phyloP scores from a whole-genome alignment of 2,329 filamentous ascomycete genomes.

The Cladosporium colombiae region DNA sequence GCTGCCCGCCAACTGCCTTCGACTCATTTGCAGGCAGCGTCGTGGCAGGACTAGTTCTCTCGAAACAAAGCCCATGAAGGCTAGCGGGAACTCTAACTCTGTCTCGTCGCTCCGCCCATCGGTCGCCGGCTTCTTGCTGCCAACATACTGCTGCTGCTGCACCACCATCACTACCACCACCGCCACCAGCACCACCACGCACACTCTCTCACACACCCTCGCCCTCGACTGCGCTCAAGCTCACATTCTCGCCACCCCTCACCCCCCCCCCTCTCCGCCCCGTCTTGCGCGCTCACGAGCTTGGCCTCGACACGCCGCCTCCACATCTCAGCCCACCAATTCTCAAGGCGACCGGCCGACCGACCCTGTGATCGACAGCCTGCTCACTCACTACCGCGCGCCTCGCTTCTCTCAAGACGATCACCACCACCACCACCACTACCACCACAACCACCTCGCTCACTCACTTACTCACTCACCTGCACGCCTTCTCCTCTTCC shows the following conservation, averaged over 20 bases:
- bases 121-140: not conserved
- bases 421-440: conserved; percentile 3
- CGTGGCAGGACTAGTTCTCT: not conserved
- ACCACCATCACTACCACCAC: not conserved
- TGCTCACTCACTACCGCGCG: not conserved
- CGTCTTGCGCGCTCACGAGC: not conserved
- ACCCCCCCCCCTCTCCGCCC: not conserved
- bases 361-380: conserved; percentile 5
- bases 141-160: not conserved
- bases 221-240: not conserved
- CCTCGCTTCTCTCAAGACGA: not conserved
- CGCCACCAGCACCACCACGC: no score
- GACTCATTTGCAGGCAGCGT: not conserved
- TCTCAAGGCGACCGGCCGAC: not conserved
- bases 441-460: not conserved
- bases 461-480: not conserved
- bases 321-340: not conserved
- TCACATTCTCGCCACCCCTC: not conserved
- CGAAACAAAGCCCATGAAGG: not conserved
- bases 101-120: not conserved
- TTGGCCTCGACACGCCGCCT: not conserved
- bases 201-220: not conserved
- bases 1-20: not conserved
- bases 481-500: not conserved
- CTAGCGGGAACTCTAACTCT: conserved; percentile 3